Evolutionary conservation across 2,329 filamentous ascomycete species (phyloP), one percentile per base, ranked within the genome.

Genomic region (Bimuria novae-zelandiae): DNA sequence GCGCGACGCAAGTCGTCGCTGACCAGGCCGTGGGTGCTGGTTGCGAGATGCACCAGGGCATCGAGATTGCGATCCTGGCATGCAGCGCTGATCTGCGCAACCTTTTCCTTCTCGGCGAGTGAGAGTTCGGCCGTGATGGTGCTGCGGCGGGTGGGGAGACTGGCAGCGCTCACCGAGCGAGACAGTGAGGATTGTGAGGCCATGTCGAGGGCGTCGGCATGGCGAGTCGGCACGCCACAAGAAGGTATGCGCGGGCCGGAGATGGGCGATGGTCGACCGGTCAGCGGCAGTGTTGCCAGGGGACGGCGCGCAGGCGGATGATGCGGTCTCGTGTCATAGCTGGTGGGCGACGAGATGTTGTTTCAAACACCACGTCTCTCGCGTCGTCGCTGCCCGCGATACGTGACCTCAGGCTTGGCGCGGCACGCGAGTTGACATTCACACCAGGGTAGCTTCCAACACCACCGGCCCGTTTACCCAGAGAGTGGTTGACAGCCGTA

Each of bases 1-100:
- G 79, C 77, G 67, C 84, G 83, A 61, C 92, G 87, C 57, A 94
- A 73, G 32, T 70, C 64, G 61, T 82, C 80, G 59, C 75, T 73
- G 40, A 82, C 61, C 30, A 82, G 69, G 48, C 80, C 80, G 43
- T 73, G 69, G 42, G 66, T 51, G 43, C 73, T 73, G n/a, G 75
- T 75, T 4, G 79, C 78, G 16, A 80, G 71, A 7, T 64, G 57
- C 30, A 71, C 62, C 27, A 82, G 67, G 37, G 69, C 60, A n/a
- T 65, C 55, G 47, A 79, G 61, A 56, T 80, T 69, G 35, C 60
- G 60, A 51, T 71, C 62, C 10, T 65, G 56, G 62, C 79, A 80
- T 27, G 79, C 79, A 40, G 69, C 57, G 30, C 68, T 58, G 54
- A 82, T 77, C 33, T 62, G 54, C 22, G 55, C 56, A 25, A 61